Percentiles rank a stretch among this genome's conserved stretches.
Conservation (phyloP, 352 stramenopile species). For the Pythium graminicola region DNA sequence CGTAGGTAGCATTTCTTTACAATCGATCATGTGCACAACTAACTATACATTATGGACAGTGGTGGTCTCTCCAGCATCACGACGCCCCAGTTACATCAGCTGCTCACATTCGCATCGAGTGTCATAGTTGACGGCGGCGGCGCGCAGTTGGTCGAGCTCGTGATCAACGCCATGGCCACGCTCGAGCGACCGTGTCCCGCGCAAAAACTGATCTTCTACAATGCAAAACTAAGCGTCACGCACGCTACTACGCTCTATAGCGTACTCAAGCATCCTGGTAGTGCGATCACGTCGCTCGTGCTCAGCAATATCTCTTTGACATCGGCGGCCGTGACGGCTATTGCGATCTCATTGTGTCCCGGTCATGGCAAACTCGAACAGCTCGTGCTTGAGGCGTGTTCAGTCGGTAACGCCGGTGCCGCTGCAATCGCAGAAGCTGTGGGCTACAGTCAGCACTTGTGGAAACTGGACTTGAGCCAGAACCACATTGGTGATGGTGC, state of each 20-base stretch:
- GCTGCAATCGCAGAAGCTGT: slow-evolving; percentile 46
- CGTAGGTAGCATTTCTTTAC: slow-evolving; percentile 19
- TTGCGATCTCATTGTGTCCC: slow-evolving; percentile 42
- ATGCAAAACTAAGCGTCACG: slow-evolving; percentile 33
- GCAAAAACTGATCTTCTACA: slow-evolving; percentile 71
- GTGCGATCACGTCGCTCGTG: slow-evolving; percentile 45
- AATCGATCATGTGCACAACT: too few relatives aligned
- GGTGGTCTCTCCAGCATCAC: slow-evolving; percentile 34
- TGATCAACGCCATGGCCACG: slow-evolving; percentile 40
- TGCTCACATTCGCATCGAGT: slow-evolving; percentile 49
- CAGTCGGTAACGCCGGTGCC: slow-evolving; percentile 42
- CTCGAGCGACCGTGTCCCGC: slow-evolving; percentile 25
- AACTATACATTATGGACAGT: too few relatives aligned
- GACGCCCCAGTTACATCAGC: slow-evolving; percentile 39
- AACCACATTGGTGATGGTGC: slow-evolving; percentile 58
- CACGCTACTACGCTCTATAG: slow-evolving; percentile 30
- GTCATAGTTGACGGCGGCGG: slow-evolving; percentile 49
- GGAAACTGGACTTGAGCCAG: slow-evolving; percentile 66
- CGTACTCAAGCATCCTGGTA: slow-evolving; percentile 31
- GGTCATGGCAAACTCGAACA: slow-evolving; percentile 51
- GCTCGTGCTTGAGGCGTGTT: slow-evolving; percentile 62
- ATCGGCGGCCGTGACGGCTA: slow-evolving; percentile 27
- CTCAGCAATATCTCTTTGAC: slow-evolving; percentile 46
- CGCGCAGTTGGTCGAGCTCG: slow-evolving; percentile 37
- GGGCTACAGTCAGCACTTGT: slow-evolving; percentile 38